Percentiles rank a stretch among this genome's conserved stretches.
Evolutionary conservation across 164 flowering plant species (phyloP).

Genomic region (Cinnamomum micranthum): DNA sequence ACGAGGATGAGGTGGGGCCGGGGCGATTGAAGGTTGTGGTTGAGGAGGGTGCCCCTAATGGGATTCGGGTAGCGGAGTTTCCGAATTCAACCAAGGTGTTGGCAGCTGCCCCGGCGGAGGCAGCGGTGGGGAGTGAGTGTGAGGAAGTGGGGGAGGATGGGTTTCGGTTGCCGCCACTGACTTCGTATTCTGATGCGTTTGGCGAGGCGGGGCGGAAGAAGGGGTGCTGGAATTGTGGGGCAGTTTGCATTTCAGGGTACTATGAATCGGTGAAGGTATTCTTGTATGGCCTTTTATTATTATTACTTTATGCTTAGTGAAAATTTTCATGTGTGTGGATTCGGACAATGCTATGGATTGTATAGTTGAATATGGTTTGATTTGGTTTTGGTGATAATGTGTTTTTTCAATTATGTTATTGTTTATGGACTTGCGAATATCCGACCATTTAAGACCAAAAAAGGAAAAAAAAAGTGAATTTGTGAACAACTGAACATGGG

Average conservation of each 20-base stretch:
- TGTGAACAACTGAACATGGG: neutral
- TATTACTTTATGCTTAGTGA: neutral
- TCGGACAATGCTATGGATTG: neutral
- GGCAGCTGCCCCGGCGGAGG: slow-evolving; percentile 17
- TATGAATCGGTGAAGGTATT: slow-evolving; percentile 57
- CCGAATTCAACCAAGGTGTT: slow-evolving; percentile 52
- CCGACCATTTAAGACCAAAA: too few species aligned
- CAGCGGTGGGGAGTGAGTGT: neutral
- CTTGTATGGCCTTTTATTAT: neutral
- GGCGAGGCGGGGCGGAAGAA: slow-evolving; percentile 26
- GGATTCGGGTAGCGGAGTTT: slow-evolving; percentile 61
- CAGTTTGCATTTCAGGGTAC: slow-evolving; percentile 33
- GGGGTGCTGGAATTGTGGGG: slow-evolving; percentile 59
- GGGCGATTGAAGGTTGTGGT: slow-evolving; percentile 26
- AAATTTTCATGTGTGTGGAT: neutral
- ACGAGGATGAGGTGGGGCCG: slow-evolving; percentile 22
- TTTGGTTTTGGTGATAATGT: slow-evolving; percentile 3
- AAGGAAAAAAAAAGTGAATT: too few species aligned
- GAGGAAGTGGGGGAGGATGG: slow-evolving; percentile 11
- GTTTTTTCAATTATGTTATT: neutral
- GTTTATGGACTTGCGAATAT: neutral
- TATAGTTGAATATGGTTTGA: neutral
- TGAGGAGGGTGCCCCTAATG: slow-evolving; percentile 81
- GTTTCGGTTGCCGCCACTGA: slow-evolving; percentile 53
- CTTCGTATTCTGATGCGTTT: slow-evolving; percentile 74